Percentiles rank a stretch among this genome's conserved stretches.
phyloP scores from a whole-genome alignment of 2,329 filamentous ascomycete species.

The Calonectria multiphialidica region DNA sequence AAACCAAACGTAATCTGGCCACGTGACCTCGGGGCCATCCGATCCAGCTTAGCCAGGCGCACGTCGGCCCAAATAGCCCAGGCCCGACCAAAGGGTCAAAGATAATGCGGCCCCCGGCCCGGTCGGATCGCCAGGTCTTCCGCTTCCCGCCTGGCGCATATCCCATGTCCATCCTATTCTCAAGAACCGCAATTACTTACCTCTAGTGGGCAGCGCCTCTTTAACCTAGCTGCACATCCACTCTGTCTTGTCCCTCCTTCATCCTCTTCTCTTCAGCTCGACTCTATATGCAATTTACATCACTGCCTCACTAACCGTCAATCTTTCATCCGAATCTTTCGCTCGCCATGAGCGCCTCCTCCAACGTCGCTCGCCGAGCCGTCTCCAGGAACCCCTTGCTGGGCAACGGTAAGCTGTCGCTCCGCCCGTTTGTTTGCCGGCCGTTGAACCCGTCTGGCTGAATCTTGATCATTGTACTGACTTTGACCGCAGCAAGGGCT shows the following conservation, averaged over 20 bases:
- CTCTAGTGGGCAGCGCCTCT: slow-evolving; percentile 38
- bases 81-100: slow-evolving; percentile 12
- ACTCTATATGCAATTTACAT: slow-evolving; percentile 20
- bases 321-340: slow-evolving; percentile 18
- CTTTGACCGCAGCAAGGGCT: slow-evolving; percentile 53
- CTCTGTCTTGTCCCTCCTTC: slow-evolving; percentile 37
- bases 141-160: slow-evolving; percentile 30
- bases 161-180: slow-evolving; percentile 29
- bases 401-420: slow-evolving; percentile 57
- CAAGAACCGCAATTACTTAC: slow-evolving; percentile 35
- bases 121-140: slow-evolving; percentile 43
- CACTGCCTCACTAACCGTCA: slow-evolving; percentile 15
- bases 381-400: slow-evolving; percentile 65
- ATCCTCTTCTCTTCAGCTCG: slow-evolving; percentile 24
- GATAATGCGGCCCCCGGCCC: slow-evolving; percentile 27
- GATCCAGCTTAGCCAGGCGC: slow-evolving; percentile 6
- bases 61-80: not conserved
- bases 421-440: not conserved
- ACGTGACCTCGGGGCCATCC: slow-evolving; percentile 20
- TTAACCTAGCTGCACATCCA: slow-evolving; percentile 42
- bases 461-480: slow-evolving; percentile 39
- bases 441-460: slow-evolving; percentile 19
- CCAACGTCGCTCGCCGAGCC: slow-evolving; percentile 67
- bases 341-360: slow-evolving; percentile 67
- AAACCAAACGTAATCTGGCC: not conserved